Evolutionary conservation across 352 stramenopile genomes (phyloP).

Genomic region (Phytophthora capsici): DNA sequence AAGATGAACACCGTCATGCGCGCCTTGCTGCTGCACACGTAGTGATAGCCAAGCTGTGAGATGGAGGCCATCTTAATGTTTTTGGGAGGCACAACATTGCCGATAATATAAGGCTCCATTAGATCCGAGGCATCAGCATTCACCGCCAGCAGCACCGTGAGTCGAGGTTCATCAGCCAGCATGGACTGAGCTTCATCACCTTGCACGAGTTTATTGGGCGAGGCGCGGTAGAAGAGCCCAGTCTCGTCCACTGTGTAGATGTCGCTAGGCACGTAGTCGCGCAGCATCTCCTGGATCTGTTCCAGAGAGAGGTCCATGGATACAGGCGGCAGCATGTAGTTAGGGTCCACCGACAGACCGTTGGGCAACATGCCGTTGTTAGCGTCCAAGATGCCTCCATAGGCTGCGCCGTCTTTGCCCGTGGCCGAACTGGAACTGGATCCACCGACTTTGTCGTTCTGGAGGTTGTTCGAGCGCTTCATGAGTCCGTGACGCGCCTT

Average conservation of each 20-base stretch:
- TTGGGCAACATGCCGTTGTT: conserved; percentile 59
- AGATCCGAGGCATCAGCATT: conserved; percentile 84
- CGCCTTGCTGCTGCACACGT: conserved; percentile 82
- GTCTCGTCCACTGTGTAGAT: conserved; percentile 90
- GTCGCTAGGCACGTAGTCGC: conserved; percentile 83
- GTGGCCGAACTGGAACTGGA: neutral
- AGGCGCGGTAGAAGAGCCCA: conserved; percentile 85
- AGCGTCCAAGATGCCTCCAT: conserved; percentile 53
- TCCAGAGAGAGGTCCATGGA: conserved; percentile 84
- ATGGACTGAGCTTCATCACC: conserved; percentile 80
- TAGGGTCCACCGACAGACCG: conserved; percentile 56
- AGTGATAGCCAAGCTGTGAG: conserved; percentile 86
- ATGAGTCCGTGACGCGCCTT: conserved; percentile 85
- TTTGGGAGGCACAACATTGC: conserved; percentile 73
- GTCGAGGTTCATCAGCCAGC: conserved; percentile 72
- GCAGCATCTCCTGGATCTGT: conserved; percentile 86
- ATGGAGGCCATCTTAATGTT: conserved; percentile 84
- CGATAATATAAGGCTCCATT: conserved; percentile 89
- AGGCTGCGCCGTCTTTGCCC: conserved; percentile 34
- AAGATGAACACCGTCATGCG: conserved; percentile 92
- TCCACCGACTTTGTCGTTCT: conserved; percentile 39
- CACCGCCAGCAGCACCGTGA: conserved; percentile 75
- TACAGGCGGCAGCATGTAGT: conserved; percentile 82
- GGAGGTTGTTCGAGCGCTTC: conserved; percentile 58
- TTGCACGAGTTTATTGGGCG: conserved; percentile 85